Base-by-base conservation (phyloP, 768 basidiomycete species). In the Phallus indusiatus region DNA sequence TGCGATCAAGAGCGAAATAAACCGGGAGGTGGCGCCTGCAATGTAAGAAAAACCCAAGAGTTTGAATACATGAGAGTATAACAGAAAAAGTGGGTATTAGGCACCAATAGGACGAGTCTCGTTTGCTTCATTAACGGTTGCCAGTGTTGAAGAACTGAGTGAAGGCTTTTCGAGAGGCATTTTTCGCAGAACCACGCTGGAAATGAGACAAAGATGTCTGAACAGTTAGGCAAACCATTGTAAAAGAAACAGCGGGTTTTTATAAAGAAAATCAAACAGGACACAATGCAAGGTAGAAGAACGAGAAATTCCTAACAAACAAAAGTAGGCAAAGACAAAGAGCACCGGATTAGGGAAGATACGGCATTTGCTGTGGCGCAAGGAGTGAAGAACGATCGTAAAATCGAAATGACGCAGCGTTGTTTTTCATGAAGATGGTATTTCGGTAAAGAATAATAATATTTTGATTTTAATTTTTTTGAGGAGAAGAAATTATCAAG, bases 1-100 rank as follows among this genome's bases (percentile, higher is more conserved):
- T 21, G 84, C 79, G 49, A 80, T 68, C 53, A 86, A 73, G 56
- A 87, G 78, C 28, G 76, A 76, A 75, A 72, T 62, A 78, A 75
- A 61, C 21, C 49, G 51, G 17, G 22, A 21, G 37, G 5, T 34
- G 28, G 33, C 24, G 33, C 46, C 36, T 35, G 51, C n/a, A 50
- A 35, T n/a, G 5, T 21, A 48, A 47, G 55, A 53, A 47, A 12
- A 33, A 16, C 35, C 51, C 2, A 35, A 33, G 46, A 12, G 24
- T 28, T 36, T 55, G 28, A 14, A 49, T n/a, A 28, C 21, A 47
- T 18, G 54, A 53, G 22, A n/a, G 20, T 20, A 18, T 22, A 42
- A 3, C 42, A 16, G 6, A 16, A 18, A 35, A 52, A 18, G 18
- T 35, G 51, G n/a, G 17, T 14, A 35, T 14, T 14, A n/a, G n/a